Conservation (phyloP, 2,329 filamentous ascomycete species). For the Pochonia chlamydosporia region DNA sequence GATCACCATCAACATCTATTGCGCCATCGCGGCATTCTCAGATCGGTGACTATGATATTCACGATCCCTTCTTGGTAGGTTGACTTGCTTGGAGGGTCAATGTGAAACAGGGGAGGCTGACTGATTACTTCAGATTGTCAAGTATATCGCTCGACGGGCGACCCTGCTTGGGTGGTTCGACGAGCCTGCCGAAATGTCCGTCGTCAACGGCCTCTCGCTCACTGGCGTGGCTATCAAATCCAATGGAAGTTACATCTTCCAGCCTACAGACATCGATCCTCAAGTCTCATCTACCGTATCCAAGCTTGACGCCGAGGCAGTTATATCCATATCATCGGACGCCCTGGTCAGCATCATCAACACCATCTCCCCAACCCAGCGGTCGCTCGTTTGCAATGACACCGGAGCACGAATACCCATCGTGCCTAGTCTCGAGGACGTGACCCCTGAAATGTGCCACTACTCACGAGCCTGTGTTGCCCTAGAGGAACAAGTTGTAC, state of each 20-base stretch:
- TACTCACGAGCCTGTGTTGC: constrained; percentile 17
- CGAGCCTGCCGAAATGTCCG: constrained; percentile 13
- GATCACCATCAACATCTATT: not conserved
- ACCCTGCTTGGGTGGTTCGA: constrained; percentile 21
- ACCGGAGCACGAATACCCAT: constrained; percentile 19
- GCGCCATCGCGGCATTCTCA: not conserved
- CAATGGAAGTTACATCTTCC: constrained; percentile 14
- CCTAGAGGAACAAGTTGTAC: constrained; percentile 14
- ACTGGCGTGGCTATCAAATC: constrained; percentile 19
- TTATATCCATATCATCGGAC: constrained; percentile 20
- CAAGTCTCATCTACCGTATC: constrained; percentile 14
- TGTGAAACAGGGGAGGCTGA: not conserved
- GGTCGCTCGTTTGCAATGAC: constrained; percentile 13
- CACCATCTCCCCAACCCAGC: constrained; percentile 14
- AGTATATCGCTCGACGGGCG: constrained; percentile 19
- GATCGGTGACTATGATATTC: not conserved
- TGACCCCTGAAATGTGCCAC: constrained; percentile 12
- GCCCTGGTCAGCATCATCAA: constrained; percentile 15
- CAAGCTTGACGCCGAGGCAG: constrained; percentile 14
- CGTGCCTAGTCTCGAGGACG: constrained; percentile 12
- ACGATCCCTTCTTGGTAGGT: not conserved
- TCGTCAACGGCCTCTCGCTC: constrained; percentile 18
- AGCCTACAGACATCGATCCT: constrained; percentile 17
- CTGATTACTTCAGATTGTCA: constrained; percentile 14
- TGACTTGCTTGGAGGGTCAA: not conserved